Evolutionary conservation across 306 rosid genomes (phyloP).

Genomic region (Rubus idaeus): DNA sequence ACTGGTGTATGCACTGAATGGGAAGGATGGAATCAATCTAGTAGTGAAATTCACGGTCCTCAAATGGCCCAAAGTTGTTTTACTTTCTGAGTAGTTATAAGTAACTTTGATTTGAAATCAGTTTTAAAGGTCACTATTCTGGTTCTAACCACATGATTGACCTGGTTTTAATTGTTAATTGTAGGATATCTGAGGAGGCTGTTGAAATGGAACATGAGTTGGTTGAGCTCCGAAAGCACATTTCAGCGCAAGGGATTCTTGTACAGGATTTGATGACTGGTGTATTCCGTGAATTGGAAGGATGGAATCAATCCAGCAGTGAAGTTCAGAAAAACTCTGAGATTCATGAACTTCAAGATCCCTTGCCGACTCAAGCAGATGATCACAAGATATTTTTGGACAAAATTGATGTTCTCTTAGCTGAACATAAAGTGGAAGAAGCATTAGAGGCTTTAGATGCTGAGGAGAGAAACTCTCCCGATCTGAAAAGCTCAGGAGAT

Average conservation of each 20-base stretch:
- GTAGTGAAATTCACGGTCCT: slow-evolving; percentile 29
- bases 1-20: slow-evolving; percentile 81
- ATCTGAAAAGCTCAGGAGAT: slow-evolving; percentile 61
- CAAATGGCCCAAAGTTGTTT: neutral
- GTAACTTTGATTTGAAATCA: neutral
- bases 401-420: slow-evolving; percentile 71
- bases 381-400: slow-evolving; percentile 58
- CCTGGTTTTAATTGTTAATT: slow-evolving; percentile 25
- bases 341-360: slow-evolving; percentile 51
- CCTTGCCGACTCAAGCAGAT: slow-evolving; percentile 43
- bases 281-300: slow-evolving; percentile 83
- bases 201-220: slow-evolving; percentile 90
- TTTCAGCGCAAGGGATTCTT: slow-evolving; percentile 81
- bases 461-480: slow-evolving; percentile 66
- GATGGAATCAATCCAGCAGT: slow-evolving; percentile 57
- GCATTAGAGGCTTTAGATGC: slow-evolving; percentile 87
- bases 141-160: slow-evolving; percentile 9
- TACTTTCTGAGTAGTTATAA: neutral
- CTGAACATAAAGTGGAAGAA: slow-evolving; percentile 86
- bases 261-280: slow-evolving; percentile 96
- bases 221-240: slow-evolving; percentile 85
- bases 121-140: neutral
- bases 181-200: slow-evolving; percentile 95
- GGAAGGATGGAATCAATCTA: slow-evolving; percentile 66
- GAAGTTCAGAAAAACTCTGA: slow-evolving; percentile 47